These are phyloP conservation scores for Parafenestella ontariensis DNA, from an alignment of 2,329 filamentous ascomycete species.

Conservation along the genomic window DNA sequence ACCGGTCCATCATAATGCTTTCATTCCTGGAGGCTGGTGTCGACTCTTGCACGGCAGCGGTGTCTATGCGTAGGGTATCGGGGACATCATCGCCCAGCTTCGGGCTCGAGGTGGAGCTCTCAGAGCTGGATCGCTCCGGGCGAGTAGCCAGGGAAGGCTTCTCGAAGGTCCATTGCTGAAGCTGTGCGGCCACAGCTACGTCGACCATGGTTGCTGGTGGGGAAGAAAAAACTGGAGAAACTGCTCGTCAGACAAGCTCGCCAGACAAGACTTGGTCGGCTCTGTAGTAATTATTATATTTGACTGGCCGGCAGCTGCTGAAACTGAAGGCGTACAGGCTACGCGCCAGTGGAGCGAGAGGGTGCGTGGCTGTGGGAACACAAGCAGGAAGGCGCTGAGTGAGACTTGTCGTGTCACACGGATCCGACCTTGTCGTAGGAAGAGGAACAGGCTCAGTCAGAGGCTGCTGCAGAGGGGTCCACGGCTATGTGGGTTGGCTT, in stretches of 20 bases:
- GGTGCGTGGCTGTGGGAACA: slow-evolving; percentile 27
- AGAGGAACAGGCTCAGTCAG: slow-evolving; percentile 5
- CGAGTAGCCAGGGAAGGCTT: slow-evolving; percentile 36
- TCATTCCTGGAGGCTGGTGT: slow-evolving; percentile 26
- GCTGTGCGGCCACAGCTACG: slow-evolving; percentile 41
- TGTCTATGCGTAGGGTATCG: slow-evolving; percentile 44
- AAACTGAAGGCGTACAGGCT: slow-evolving; percentile 39
- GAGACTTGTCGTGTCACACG: slow-evolving; percentile 28
- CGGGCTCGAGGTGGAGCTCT: slow-evolving; percentile 45
- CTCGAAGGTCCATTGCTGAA: slow-evolving; percentile 48
- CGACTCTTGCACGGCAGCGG: slow-evolving; percentile 24
- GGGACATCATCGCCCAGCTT: slow-evolving; percentile 44
- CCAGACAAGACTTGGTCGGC: slow-evolving; percentile 2
- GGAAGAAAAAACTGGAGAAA: slow-evolving; percentile 6
- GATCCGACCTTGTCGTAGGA: slow-evolving; percentile 6
- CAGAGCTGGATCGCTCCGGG: slow-evolving; percentile 36
- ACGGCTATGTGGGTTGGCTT: not conserved
- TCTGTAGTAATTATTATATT: slow-evolving; percentile 21
- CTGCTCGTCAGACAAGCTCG: no score
- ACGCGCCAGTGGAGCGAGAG: slow-evolving; percentile 37
- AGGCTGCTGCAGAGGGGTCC: slow-evolving; percentile 2
- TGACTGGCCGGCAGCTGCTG: slow-evolving; percentile 28
- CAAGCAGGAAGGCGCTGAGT: slow-evolving; percentile 21
- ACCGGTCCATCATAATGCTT: slow-evolving; percentile 40
- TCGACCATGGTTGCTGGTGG: slow-evolving; percentile 37